Evolutionary conservation across 768 basidiomycete genomes (phyloP).

Genomic region (Cubamyces lactineus): DNA sequence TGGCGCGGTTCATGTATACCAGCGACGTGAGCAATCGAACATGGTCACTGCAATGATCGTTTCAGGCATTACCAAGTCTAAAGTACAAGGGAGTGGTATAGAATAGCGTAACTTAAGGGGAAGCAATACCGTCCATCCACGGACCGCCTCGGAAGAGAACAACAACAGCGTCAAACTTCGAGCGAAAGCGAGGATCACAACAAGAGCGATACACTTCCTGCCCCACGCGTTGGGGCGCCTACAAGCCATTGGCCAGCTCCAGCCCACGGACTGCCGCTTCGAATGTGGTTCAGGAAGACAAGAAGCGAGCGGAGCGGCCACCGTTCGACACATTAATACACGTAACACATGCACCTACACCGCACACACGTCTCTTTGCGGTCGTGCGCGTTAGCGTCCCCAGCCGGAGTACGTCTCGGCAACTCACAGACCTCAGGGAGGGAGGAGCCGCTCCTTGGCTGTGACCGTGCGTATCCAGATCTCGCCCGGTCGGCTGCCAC

Average conservation of each 20-base stretch:
- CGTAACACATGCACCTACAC: neutral
- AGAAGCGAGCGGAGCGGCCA: too few relatives aligned
- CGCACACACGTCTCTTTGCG: neutral
- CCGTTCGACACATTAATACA: neutral
- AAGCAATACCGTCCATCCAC: neutral
- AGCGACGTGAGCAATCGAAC: too few relatives aligned
- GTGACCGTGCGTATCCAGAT: slow-evolving; percentile 72
- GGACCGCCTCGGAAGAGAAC: neutral
- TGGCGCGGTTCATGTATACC: too few relatives aligned
- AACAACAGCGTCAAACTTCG: too few relatives aligned
- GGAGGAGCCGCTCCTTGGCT: slow-evolving; percentile 62
- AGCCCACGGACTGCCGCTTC: too few relatives aligned
- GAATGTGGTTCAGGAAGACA: too few relatives aligned
- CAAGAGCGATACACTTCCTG: too few relatives aligned
- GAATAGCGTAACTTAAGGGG: slow-evolving; percentile 10
- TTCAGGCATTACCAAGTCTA: neutral
- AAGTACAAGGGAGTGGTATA: neutral
- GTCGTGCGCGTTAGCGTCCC: neutral
- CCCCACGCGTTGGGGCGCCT: too few relatives aligned
- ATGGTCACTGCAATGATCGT: neutral
- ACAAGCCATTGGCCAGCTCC: too few relatives aligned
- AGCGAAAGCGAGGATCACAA: too few relatives aligned
- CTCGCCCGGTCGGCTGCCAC: slow-evolving; percentile 66
- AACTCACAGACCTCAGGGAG: slow-evolving; percentile 13
- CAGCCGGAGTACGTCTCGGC: neutral